phyloP scores from a whole-genome alignment of 257 asterid genomes.

The Lycium ferocissimum region DNA sequence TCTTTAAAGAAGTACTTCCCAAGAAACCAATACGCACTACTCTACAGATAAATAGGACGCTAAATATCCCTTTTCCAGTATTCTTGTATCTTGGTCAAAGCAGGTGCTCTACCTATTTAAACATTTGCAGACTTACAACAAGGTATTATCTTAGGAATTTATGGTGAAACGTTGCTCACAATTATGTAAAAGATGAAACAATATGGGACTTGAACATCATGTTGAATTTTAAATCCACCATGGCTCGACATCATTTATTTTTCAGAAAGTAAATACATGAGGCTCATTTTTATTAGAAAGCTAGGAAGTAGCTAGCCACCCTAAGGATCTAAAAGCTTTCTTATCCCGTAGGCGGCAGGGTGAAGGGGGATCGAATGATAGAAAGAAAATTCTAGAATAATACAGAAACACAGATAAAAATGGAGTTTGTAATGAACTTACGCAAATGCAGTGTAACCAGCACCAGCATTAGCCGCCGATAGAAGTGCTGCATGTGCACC shows the following conservation, averaged over 20 bases:
- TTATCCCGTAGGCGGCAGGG: neutral
- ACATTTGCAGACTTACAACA: conserved; percentile 9
- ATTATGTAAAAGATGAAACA: neutral
- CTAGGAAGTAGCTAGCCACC: conserved; percentile 1
- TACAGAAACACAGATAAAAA: neutral
- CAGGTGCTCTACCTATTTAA: conserved; percentile 15
- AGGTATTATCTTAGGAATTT: conserved; percentile 7
- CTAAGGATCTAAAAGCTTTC: neutral
- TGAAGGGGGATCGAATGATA: neutral
- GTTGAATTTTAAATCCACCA: neutral
- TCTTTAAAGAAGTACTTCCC: neutral
- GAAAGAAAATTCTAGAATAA: neutral
- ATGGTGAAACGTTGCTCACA: neutral
- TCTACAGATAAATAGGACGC: neutral
- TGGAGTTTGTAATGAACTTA: conserved; percentile 47
- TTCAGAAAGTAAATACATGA: neutral
- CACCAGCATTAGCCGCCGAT: conserved; percentile 86
- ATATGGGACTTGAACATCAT: conserved; percentile 11
- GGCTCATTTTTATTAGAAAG: neutral
- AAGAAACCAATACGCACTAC: neutral
- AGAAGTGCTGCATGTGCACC: conserved; percentile 75
- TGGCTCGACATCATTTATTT: conserved; percentile 11
- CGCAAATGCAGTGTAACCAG: conserved; percentile 98
- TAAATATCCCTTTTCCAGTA: neutral
- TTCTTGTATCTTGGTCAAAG: neutral